These are phyloP conservation scores for Trichomonas tenax DNA, from an alignment of 208 protist genomes.

Conservation along the genomic window DNA sequence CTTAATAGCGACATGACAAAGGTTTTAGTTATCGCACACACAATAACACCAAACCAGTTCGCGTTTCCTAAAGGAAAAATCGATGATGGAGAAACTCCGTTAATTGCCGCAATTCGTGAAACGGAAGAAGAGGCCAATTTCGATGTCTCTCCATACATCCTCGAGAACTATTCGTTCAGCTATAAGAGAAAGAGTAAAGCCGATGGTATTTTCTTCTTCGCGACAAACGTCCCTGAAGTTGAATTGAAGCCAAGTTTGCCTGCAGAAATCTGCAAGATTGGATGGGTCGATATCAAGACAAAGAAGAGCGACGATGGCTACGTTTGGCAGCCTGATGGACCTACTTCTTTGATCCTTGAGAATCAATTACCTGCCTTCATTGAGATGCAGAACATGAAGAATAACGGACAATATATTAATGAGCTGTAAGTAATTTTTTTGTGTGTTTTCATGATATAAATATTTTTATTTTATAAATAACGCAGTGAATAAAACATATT, in stretches of 20 bases:
- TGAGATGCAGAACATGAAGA: background rate
- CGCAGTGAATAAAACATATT: too few species aligned
- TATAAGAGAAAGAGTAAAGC: background rate
- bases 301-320: background rate
- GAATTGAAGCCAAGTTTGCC: background rate
- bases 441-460: too few species aligned
- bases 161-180: background rate
- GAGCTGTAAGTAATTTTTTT: too few species aligned
- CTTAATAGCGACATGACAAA: background rate
- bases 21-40: background rate
- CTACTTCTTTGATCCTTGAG: background rate
- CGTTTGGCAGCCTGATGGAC: background rate
- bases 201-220: background rate
- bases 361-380: background rate
- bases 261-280: background rate
- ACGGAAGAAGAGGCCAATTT: background rate
- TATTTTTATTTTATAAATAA: too few species aligned
- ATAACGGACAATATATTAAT: too few species aligned
- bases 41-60: background rate
- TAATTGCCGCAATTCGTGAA: background rate
- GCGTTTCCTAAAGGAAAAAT: conserved; percentile 11
- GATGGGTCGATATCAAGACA: background rate
- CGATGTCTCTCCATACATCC: background rate
- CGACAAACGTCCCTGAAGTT: background rate
- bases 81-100: background rate